Evolutionary conservation across 768 basidiomycete species (phyloP), one percentile per base, ranked within the genome.

Genomic region (Neoboletus brunneissimus): DNA sequence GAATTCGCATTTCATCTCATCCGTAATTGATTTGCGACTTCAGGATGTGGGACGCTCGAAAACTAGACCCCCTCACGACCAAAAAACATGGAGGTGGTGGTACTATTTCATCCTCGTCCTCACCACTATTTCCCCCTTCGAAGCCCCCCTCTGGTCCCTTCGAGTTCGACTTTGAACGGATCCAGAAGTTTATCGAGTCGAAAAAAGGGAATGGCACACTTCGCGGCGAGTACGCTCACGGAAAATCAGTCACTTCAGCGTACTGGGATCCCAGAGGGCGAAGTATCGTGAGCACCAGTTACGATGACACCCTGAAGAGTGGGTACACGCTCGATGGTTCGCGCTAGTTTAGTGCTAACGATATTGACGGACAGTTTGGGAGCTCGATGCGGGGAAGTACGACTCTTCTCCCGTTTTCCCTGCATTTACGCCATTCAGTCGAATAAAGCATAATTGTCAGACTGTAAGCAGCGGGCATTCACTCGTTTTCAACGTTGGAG

Each of bases 241-340:
- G 82, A 54, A 89, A 89, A 67, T 88, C 88, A 16, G 88, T 84
- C 44, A 92, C 86, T 58, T 85, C 91, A 16, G 91, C 88, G 0
- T 92, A 87, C 62, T 94, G 91, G 91, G 90, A 93, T 69, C 83
- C 90, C 3, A 77, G 86, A 54, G 91, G 91, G 4, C 81, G 88
- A 27, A 77, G 82, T 50, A 85, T 94, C 57, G 85, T 93, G 47
- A 91, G 89, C 69, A 94, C 91, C 5, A 86, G 86, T 67, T 94
- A 94, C 61, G 91, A 94, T 60, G 86, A 94, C 72, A 81, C 79
- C 3, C 60, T 94, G 35, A 77, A 89, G 63, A 63, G 91, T 92
- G 64, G 63, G 86, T 78, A 41, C 46, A 31, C 0, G 5, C 20
- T 13, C 7, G 6, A 15, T 46, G 13, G 34, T 15, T 50, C 38